Base-by-base conservation (phyloP, 164 flowering plant genomes). In the Hamamelis virginiana region DNA sequence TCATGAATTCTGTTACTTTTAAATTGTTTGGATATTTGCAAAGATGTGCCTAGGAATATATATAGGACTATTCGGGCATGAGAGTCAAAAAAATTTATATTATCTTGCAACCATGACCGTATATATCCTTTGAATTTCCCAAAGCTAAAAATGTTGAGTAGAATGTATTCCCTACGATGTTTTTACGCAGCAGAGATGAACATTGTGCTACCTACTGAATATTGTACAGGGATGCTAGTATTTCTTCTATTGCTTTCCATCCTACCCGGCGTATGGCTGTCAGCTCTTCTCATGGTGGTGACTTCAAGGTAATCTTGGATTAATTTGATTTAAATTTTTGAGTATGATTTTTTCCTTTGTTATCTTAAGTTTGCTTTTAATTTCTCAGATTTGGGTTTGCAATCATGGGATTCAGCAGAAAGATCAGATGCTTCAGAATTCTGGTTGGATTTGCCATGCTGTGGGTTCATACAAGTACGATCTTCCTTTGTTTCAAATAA, bases 391-490 rank as follows among this genome's bases (percentile, higher is more conserved):
- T 48, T 94, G 98, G 98, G 78, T 82, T 65, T 69, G 77, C 69
- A 80, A 68, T 56, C 57, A 72, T 57, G 85, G 63, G 69, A 66
- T 67, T 59, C 70, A 75, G 66, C 61, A 73, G 68, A 81, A 77
- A 44, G 83, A 81, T 55, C 75, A 79, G 77, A 53, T 26, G 70
- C 65, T 56, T 55, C 77, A 75, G 67, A 79, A 67, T 78, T 68
- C 77, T 73, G 86, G 96, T 53, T 96, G 99, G 99, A 86, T 78
- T 73, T 96, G 99, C 75, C 93, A 91, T 72, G 84, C 99, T 69
- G 89, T 93, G 78, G 99, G 97, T 53, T 89, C 98, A 68, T 96
- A 92, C 71, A 92, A 89, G 99, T 95, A 95, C 64, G 81, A 10
- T 65, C 65, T 41, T 61, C 3, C 53, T 72, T 48, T 50, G 1